A percentile compares a stretch with the other conserved stretches of the same genome.
These are phyloP conservation scores for Monilinia laxa DNA, from an alignment of 2,329 filamentous ascomycete genomes.

Conservation along the genomic window DNA sequence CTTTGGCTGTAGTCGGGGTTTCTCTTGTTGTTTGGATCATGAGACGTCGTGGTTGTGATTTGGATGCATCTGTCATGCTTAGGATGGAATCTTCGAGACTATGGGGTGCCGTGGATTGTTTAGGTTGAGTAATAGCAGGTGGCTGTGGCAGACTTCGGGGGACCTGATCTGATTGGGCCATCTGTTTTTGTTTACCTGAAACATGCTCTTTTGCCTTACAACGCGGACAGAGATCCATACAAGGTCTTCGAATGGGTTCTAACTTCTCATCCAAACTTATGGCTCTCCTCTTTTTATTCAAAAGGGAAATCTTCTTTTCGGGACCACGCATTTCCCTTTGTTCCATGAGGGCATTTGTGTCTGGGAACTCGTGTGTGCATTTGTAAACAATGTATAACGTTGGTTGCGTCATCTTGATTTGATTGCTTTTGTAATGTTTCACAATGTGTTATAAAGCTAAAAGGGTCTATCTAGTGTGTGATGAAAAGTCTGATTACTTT, in stretches of 20 bases:
- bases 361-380: slow-evolving; percentile 3
- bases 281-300: background rate
- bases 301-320: background rate
- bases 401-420: background rate
- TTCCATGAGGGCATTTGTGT: background rate
- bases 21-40: too few relatives aligned
- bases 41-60: too few relatives aligned
- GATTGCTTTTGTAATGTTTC: background rate
- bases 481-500: background rate
- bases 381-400: background rate
- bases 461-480: background rate
- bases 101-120: too few relatives aligned
- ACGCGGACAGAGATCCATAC: background rate
- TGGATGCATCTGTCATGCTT: too few relatives aligned
- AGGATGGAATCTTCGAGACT: too few relatives aligned
- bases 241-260: background rate
- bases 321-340: background rate
- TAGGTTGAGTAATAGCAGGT: too few relatives aligned
- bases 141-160: background rate
- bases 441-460: too few relatives aligned
- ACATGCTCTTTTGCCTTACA: background rate
- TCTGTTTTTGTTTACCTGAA: background rate
- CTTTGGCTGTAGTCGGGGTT: too few relatives aligned
- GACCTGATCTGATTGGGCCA: too few relatives aligned
- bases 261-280: background rate